Base-by-base conservation (phyloP, 78 protist species). In the Protostelium mycophagum region DNA sequence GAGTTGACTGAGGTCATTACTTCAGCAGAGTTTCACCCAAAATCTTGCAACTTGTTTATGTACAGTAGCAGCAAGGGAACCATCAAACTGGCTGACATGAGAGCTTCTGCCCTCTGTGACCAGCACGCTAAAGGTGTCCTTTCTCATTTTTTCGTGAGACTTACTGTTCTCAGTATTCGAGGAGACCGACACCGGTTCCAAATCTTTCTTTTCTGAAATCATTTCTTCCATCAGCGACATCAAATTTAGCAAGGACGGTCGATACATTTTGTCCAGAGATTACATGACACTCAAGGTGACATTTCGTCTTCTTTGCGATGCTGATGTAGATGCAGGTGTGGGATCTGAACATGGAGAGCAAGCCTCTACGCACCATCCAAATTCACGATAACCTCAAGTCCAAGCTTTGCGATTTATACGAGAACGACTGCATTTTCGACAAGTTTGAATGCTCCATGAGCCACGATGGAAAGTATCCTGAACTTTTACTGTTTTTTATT, bases 1-100 rank as follows among this genome's bases (percentile, higher is more conserved):
- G 99, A 98, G 38, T 92, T 98, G 85, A 90, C 96, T 10, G 98
- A 98, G 38, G 97, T 98, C 86, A 97, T 98, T 89, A 98, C 99
- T 0, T 37, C 96, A 0, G 95, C 98, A 0, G 93, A 86, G 63
- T 97, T 92, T 89, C 99, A 97, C 91, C 98, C 99, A 0, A 28
- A 0, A 0, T 36, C 35, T 0, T 92, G 96, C 93, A 36, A 91
- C 90, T 16, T 85, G n/a, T 93, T 96, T 28, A 63, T 91, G 85
- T 97, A 96, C 94, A 88, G 94, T 83, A 92, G 91, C 86, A 85
- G 91, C 86, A 91, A 89, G 51, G 97, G 96, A 28, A 23, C 16
- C 86, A 38, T 91, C 34, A 1, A 28, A 35, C 35, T 95, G n/a
- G 89, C 88, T 28, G 98, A 97, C 38, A 85, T 95, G 96, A 63